Base-by-base conservation (phyloP, 345 rosid species). In the Angophora floribunda region DNA sequence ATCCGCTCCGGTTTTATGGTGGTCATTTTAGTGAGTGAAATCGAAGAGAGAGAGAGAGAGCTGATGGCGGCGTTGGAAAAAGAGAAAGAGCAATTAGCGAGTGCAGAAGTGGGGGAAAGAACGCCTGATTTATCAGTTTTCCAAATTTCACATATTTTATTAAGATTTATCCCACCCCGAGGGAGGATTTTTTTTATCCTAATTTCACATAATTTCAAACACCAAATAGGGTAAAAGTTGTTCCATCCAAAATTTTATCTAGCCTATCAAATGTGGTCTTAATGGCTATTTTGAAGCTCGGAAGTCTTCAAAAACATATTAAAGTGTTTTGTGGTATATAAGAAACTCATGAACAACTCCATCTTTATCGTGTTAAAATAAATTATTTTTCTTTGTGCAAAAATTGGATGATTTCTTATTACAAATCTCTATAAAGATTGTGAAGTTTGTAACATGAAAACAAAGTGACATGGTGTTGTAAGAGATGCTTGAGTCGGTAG, bases 201-300 rank as follows among this genome's bases (percentile, higher is more conserved):
- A 4, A 55, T 55, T 55, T 55, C 4, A 28, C 28, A 55, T 55
- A 7, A 55, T 55, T 55, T 22, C 28, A 22, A 55, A 55, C 28
- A 55, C 6, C 10, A 9, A 22, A 9, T 55, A 55, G 0, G 61
- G 22, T 0, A 55, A 11, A 55, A 55, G 5, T 22, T 55, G 22
- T 55, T 55, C 0, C 7, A 55, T 55, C 22, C 2, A 5, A 8
- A 55, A 5, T 22, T 55, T 55, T 55, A 55, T 55, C 0, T 0
- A 0, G 61, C 28, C 61, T 28, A 55, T 28, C 28, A 21, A 1
- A 55, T 21, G 28, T 0, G 61, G 0, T 11, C 26, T 11, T 65
- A 30, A 30, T 14, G 10, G 78, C 78, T 14, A n/a, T 7, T 30
- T 65, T 30, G 11, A 30, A 65, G 44, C 44, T 65, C 2, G 44